Evolutionary conservation across 1,139 yeast species (phyloP), one percentile per base, ranked within the genome.

Genomic region (Candida tunisiensis): DNA sequence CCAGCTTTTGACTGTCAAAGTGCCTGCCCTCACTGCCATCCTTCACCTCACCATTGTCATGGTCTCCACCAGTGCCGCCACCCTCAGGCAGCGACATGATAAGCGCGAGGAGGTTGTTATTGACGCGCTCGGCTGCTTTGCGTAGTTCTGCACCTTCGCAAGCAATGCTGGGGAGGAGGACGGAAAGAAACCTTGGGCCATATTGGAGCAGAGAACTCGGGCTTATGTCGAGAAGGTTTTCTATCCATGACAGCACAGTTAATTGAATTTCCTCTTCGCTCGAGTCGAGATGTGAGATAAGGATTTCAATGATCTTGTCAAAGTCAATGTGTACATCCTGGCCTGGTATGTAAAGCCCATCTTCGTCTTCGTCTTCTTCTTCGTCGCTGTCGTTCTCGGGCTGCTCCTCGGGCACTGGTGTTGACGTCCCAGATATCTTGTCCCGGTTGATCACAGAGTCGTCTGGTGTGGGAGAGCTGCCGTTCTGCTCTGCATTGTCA

Each of bases 311-410:
- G 26, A 88, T 74, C 40, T 70, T 77, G 4, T 83, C 70, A 42
- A 73, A 82, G 49, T 85, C 91, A 27, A 88, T 64, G 34, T 68
- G 69, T 13, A 83, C 74, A 44, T 88, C 93, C 45, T 83, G 94
- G 0, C 95, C 95, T 3, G 80, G 80, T 11, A 74, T 60, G 40
- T 75, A 75, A 7, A 71, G 53, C 5, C 71, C 79, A 30, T 33
- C 12, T 24, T 25, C 12, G 11, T 21, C 26, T 6, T 18, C 28
- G 3, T 22, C 23, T 14, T 25, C 29, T 3, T 19, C 28, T 12
- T 8, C 25, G n/a, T 24, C 32, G 13, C 15, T 21, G 4, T 25
- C 19, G 8, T 20, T 9, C 12, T 6, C 22, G 11, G n/a, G n/a
- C n/a, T n/a, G n/a, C n/a, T n/a, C n/a, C n/a, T n/a, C n/a, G n/a